Percentiles rank a stretch among this genome's conserved stretches.
Evolutionary conservation across 208 protist genomes (phyloP).

Genomic region (Borovskyia barvae): DNA sequence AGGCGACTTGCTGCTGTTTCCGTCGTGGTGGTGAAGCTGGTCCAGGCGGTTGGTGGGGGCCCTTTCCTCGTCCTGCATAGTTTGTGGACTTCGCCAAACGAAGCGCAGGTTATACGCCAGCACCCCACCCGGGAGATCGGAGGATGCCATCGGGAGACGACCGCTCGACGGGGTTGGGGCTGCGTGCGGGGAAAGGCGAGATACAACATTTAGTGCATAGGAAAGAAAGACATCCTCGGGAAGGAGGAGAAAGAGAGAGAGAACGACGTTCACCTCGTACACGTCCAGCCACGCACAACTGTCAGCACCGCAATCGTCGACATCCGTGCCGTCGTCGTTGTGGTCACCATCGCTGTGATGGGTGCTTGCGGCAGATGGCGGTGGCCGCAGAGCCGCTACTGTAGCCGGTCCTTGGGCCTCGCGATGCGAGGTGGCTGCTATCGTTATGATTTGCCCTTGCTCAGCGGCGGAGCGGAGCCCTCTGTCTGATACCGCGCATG

Average conservation of each 20-base stretch:
- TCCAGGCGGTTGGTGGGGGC: too few species aligned
- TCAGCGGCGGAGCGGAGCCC: too few species aligned
- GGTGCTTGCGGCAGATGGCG: background rate
- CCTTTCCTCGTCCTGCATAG: too few species aligned
- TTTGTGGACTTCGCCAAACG: too few species aligned
- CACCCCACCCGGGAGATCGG: background rate
- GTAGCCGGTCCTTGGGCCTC: too few species aligned
- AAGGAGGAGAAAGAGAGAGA: conserved; percentile 58
- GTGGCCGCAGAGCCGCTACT: background rate
- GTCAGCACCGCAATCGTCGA: background rate
- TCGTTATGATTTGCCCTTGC: too few species aligned
- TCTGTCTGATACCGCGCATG: too few species aligned
- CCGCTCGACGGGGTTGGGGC: background rate
- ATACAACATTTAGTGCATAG: conserved; percentile 51
- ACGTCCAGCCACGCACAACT: conserved; percentile 23
- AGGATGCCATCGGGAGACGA: background rate
- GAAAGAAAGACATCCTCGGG: conserved; percentile 74
- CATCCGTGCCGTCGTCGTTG: background rate
- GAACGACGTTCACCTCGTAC: conserved; percentile 27
- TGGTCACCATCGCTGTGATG: background rate
- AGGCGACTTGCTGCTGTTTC: background rate
- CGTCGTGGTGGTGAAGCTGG: background rate
- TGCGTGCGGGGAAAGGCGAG: too few species aligned
- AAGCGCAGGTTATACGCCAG: too few species aligned
- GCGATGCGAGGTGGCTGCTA: too few species aligned